Evolutionary conservation across 441 rosid genomes (phyloP).

Genomic region (Euphorbia schlechtendalii): DNA sequence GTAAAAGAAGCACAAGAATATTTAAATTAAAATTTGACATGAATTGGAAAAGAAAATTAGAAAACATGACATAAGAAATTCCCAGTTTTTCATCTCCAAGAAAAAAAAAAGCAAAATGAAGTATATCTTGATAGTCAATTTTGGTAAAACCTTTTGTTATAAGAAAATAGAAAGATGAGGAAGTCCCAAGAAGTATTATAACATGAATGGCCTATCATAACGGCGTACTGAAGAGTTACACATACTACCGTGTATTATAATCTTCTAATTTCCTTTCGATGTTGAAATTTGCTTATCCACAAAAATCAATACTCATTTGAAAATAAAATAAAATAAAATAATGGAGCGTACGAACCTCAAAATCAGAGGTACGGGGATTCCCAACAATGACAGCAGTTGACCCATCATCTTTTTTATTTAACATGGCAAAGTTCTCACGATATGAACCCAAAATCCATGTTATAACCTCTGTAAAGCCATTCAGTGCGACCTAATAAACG

Average conservation of each 20-base stretch:
- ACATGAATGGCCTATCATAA: not conserved
- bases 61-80: not conserved
- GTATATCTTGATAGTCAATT: not conserved
- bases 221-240: not conserved
- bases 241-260: not conserved
- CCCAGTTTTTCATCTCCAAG: too few species aligned
- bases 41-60: not conserved
- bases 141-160: not conserved
- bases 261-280: too few species aligned
- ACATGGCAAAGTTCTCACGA: slow-evolving; percentile 62
- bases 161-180: not conserved
- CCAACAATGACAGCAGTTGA: slow-evolving; percentile 54
- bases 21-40: too few species aligned
- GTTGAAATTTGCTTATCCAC: not conserved
- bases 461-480: slow-evolving; percentile 71
- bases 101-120: not conserved
- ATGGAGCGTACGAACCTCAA: slow-evolving; percentile 56
- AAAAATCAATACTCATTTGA: not conserved
- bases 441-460: slow-evolving; percentile 74
- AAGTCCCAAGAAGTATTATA: not conserved
- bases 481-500: slow-evolving; percentile 59
- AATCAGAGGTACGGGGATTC: slow-evolving; percentile 81
- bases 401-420: slow-evolving; percentile 59
- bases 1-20: too few species aligned
- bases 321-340: too few species aligned